Base-by-base conservation (phyloP, 2,329 filamentous ascomycete species). In the Microcyclospora pomicola region DNA sequence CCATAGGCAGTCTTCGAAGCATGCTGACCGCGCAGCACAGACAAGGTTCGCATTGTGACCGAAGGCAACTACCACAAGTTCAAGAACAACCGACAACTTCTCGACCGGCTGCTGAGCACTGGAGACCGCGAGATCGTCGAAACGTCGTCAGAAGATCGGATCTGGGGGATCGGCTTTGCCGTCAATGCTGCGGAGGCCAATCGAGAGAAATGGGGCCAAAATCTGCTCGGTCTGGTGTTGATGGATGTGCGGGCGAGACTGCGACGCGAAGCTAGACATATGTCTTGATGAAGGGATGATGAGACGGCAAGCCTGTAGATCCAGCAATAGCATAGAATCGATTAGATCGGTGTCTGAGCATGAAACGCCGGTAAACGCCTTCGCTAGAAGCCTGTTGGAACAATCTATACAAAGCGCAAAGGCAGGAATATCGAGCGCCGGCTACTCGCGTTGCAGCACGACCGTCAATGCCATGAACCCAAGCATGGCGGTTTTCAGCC, bases 391-490 rank as follows among this genome's bases (percentile, higher is more conserved):
- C 28, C 19, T 24, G 4, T 24, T 24, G 19, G 19, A 24, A 24
- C 7, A 7, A 7, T 24, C 19, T 24, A 11, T 12, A 10, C 24
- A 19, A n/a, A n/a, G 15, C 2, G 12, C 33, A 6, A 12, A 1
- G 16, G n/a, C 5, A 24, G 19, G 7, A 24, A 24, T 4, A 5
- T 36, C 16, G 12, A 24, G 27, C 38, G 28, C 39, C 43, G 19
- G 16, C 47, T 38, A 95, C 67, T 98, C 91, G 54, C 87, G 68
- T 60, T 98, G 91, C 51, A 98, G 60, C 34, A 98, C 80, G 16
- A 95, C 91, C 65, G 93, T 77, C 52, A 95, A 59, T 1, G 88
- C 91, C 91, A 98, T 98, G 36, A 95, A 72, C 1, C 84, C 88
- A 54, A 98, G 62, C 78, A 96, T 83, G 16, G 79, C 88, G 32